Base-by-base conservation (phyloP, 192 early-diverging fungal genomes). In the Oehlia diaphana region DNA sequence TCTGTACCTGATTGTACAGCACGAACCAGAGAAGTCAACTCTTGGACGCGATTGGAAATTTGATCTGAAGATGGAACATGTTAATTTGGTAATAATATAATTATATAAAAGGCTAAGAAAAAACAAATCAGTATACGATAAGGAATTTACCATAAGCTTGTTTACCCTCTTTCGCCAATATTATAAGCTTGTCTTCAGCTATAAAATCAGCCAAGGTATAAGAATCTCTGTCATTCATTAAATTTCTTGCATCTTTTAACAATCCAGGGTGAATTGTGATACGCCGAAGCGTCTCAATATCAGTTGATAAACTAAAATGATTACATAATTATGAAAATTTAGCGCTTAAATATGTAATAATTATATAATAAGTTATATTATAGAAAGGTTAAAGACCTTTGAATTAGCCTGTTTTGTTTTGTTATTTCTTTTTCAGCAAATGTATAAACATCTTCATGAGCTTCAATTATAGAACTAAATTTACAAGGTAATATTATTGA, bases 181-280 rank as follows among this genome's bases (percentile, higher is more conserved):
- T 42, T 63, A 37, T 42, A 67, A 68, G 42, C 42, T 68, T 14
- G 5, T 64, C 61, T 7, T 67, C 76, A 68, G 39, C 14, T 31
- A 78, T 31, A 53, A 31, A 69, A 49, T 69, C 61, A 9, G 65
- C 65, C 19, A 78, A 78, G 6, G 76, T 64, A 62, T 49, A 21
- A 21, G 65, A 50, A 6, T 44, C 21, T n/a, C 65, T 66, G 13
- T 42, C 13, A 7, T 26, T 13, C 7, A 23, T 23, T 42, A 31
- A 1, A 28, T 44, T 35, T 6, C 65, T 33, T 6, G 44, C 78
- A 6, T 74, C 37, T 16, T 79, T 81, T 12, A 87, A 72, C 12
- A 87, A 44, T 16, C 72, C 79, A 10, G 87, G 83, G 68, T 90
- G 89, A 1, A 90, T 84, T 35, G 76, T 81, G 63, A 88, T 87